Evolutionary conservation across 768 basidiomycete species (phyloP).

Genomic region (Ephemerocybe angulata): DNA sequence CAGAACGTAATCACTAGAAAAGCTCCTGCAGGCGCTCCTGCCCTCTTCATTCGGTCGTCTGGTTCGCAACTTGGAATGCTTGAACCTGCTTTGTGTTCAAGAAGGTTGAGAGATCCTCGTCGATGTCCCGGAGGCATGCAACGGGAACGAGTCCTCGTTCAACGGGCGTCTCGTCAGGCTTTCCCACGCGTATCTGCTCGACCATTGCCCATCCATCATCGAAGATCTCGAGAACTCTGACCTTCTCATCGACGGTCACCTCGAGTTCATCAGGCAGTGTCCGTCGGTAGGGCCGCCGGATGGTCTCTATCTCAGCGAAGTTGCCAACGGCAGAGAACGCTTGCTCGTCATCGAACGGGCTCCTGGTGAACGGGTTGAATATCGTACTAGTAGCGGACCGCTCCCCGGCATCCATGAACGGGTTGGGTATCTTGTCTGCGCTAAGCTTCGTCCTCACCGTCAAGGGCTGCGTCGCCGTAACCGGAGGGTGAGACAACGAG

Average conservation of each 20-base stretch:
- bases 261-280: slow-evolving; percentile 57
- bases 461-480: neutral
- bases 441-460: neutral
- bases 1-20: neutral
- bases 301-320: slow-evolving; percentile 43
- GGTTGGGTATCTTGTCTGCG: slow-evolving; percentile 5
- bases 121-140: slow-evolving; percentile 49
- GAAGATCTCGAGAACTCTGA: slow-evolving; percentile 53
- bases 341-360: slow-evolving; percentile 6
- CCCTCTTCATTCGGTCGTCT: neutral
- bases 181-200: slow-evolving; percentile 34
- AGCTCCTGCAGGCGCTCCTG: neutral
- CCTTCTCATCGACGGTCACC: slow-evolving; percentile 47
- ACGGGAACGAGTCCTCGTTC: slow-evolving; percentile 58
- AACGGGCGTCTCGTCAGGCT: neutral
- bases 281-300: slow-evolving; percentile 55
- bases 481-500: slow-evolving; percentile 1
- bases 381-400: neutral
- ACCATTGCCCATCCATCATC: slow-evolving; percentile 73
- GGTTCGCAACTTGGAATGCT: slow-evolving; percentile 6
- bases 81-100: slow-evolving; percentile 7
- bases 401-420: neutral
- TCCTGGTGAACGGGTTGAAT: slow-evolving; percentile 25
- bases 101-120: slow-evolving; percentile 3
- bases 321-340: slow-evolving; percentile 10